Evolutionary conservation across 73 alveolate genomes (phyloP), one percentile per base, ranked within the genome.

Genomic region (Paramecium primaurelia): DNA sequence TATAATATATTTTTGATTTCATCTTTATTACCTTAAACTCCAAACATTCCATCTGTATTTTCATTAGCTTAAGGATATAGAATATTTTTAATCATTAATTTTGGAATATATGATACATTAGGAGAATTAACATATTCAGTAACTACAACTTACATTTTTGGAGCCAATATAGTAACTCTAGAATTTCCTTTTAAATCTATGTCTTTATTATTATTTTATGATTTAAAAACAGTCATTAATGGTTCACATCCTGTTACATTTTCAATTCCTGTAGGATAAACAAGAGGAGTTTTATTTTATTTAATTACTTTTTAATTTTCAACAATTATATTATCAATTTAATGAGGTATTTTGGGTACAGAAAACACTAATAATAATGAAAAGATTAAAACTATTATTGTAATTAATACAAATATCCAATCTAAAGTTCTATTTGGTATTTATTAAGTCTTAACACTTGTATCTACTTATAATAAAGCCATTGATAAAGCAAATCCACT

Each of bases 171-270:
- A 0, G 91, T 42, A 5, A 80, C 91, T 80, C 91, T 80, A 44
- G 87, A 30, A 6, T 20, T 12, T 42, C 47, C 58, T 80, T 25
- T 80, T 22, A 44, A 22, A 20, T 49, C 47, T 8, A 47, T 80
- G 7, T 47, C 91, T 36, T 80, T 49, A 8, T 49, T 14, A 26
- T 26, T 44, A 47, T 80, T 80, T 25, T 32, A 7, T 26, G 28
- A 12, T 64, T 64, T 64, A 28, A 25, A 64, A 28, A 64, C 49
- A 64, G 28, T 26, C 2, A 25, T 80, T 2, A 80, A 80, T 8
- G 91, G 49, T 80, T 80, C 37, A 80, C 91, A 80, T 38, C 58
- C 71, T n/a, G 91, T 80, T 8, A 80, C 91, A 44, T 47, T 47
- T 47, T 80, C 91, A 45, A 80, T 80, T 38, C 91, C 91, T 10